Evolutionary conservation across 768 basidiomycete genomes (phyloP).

Genomic region (Suillus fuscotomentosus): DNA sequence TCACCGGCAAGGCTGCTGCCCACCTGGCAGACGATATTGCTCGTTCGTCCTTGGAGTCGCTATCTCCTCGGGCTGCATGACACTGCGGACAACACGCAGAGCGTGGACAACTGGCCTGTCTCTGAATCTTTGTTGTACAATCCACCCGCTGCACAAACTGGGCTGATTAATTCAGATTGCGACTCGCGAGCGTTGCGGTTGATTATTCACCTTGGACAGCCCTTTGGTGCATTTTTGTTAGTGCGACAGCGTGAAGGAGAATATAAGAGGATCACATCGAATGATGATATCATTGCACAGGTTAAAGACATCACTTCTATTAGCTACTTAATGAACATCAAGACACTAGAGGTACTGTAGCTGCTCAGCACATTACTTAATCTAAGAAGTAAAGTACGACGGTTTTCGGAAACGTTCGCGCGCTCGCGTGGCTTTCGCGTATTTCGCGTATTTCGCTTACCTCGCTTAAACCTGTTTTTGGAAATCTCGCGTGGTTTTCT

Average conservation of each 20-base stretch:
- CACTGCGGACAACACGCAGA: neutral
- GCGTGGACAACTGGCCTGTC: neutral
- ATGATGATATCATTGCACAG: neutral
- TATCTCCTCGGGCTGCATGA: neutral
- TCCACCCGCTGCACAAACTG: neutral
- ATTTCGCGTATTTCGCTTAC: too few species aligned
- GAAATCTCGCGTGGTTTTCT: too few species aligned
- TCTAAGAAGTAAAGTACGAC: too few species aligned
- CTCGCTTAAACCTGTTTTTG: too few species aligned
- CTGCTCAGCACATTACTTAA: neutral
- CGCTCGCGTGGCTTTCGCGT: too few species aligned
- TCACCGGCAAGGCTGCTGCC: neutral
- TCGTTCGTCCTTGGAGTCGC: neutral
- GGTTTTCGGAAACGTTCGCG: too few species aligned
- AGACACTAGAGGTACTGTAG: neutral
- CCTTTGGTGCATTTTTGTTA: neutral
- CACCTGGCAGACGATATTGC: neutral
- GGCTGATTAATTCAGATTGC: neutral
- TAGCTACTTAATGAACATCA: neutral
- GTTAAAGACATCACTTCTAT: neutral
- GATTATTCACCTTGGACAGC: neutral
- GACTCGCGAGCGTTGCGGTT: neutral
- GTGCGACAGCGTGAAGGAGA: neutral
- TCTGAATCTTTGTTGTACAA: neutral
- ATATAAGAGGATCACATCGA: neutral